Evolutionary conservation across 2,329 filamentous ascomycete species (phyloP).

Genomic region (Colletotrichum musae): DNA sequence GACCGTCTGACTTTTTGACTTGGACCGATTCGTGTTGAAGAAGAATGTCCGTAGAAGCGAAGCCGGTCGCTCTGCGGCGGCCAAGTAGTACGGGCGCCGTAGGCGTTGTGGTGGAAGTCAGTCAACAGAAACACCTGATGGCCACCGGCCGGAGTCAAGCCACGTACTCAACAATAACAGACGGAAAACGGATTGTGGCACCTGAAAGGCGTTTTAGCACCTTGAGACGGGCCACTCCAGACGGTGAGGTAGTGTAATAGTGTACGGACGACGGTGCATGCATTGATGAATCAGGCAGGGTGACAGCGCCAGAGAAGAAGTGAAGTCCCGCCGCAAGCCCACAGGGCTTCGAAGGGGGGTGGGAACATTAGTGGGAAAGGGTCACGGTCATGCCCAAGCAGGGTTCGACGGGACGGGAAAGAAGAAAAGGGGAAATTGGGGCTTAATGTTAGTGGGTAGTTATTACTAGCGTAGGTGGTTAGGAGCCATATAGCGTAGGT

Average conservation of each 20-base stretch:
- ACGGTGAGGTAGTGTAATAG: slow-evolving; percentile 3
- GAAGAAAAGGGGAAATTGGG: slow-evolving; percentile 36
- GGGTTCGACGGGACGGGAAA: slow-evolving; percentile 12
- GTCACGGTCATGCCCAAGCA: slow-evolving; percentile 15
- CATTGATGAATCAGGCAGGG: slow-evolving; percentile 26
- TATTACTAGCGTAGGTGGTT: too few species aligned
- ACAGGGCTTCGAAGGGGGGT: slow-evolving; percentile 24
- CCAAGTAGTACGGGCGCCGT: background rate
- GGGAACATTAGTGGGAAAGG: background rate
- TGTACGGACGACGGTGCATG: slow-evolving; percentile 18
- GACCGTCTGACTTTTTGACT: slow-evolving; percentile 8
- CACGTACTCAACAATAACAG: slow-evolving; percentile 8
- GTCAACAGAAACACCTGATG: slow-evolving; percentile 2
- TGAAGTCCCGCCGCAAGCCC: slow-evolving; percentile 17
- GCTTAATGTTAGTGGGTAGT: slow-evolving; percentile 24
- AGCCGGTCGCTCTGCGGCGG: slow-evolving; percentile 8
- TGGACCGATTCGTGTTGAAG: slow-evolving; percentile 20
- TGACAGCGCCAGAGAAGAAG: slow-evolving; percentile 33
- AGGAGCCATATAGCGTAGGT: too few species aligned
- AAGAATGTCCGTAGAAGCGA: background rate
- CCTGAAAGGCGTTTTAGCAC: slow-evolving; percentile 15
- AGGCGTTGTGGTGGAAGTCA: background rate
- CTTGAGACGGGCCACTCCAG: slow-evolving; percentile 4
- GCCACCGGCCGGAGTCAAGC: slow-evolving; percentile 10
- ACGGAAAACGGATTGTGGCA: slow-evolving; percentile 30